Conservation (phyloP, 129 eudicot species). For the Lonicera japonica region DNA sequence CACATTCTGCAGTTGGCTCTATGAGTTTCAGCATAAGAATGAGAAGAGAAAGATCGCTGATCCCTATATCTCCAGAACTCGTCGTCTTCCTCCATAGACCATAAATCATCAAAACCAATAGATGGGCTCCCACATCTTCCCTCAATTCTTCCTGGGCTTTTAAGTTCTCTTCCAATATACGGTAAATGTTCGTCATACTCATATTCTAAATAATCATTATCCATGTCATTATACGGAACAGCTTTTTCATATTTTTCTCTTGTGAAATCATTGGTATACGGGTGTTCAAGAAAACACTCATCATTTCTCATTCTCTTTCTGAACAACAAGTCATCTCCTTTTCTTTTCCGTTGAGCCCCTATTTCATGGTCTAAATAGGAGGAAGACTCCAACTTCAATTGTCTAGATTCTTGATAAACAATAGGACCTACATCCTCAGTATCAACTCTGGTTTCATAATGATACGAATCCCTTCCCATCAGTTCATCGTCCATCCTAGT, state of each 20-base stretch:
- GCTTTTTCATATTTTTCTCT: constrained; percentile 25
- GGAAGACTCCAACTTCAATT: constrained; percentile 12
- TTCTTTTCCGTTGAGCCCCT: constrained; percentile 19
- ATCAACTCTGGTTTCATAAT: constrained; percentile 18
- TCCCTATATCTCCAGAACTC: constrained; percentile 17
- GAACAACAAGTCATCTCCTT: constrained; percentile 15
- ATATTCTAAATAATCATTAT: constrained; percentile 17
- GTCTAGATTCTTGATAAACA: constrained; percentile 15
- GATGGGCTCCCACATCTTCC: constrained; percentile 20
- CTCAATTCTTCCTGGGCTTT: constrained; percentile 26
- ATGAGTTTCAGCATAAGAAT: constrained; percentile 21
- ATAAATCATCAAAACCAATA: constrained; percentile 13
- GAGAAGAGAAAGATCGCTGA: constrained; percentile 15
- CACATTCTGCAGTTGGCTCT: constrained; percentile 18
- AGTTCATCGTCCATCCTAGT: constrained; percentile 18
- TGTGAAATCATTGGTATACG: constrained; percentile 16
- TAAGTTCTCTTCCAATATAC: constrained; percentile 33
- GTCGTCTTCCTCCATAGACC: constrained; percentile 13
- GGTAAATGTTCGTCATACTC: constrained; percentile 18
- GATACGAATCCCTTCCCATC: constrained; percentile 25
- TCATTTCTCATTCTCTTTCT: constrained; percentile 18
- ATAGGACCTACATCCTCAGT: constrained; percentile 17
- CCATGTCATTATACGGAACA: constrained; percentile 18
- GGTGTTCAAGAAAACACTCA: constrained; percentile 12
- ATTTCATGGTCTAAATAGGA: constrained; percentile 15